Base-by-base conservation (phyloP, 192 early-diverging fungal genomes). In the Radiomyces spectabilis region DNA sequence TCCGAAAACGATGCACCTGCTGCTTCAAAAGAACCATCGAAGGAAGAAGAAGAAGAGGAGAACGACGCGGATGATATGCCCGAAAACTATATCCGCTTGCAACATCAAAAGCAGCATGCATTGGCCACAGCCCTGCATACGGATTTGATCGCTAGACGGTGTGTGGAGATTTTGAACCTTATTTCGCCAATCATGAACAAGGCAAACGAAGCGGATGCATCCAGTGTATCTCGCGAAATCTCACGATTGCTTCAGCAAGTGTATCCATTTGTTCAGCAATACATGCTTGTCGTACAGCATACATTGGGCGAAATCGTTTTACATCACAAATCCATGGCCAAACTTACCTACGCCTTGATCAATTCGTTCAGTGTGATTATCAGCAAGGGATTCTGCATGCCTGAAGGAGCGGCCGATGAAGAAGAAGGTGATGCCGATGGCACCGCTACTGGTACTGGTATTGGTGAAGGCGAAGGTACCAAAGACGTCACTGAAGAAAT, bases 401-500 rank as follows among this genome's bases (percentile, higher is more conserved):
- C 89, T 38, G 81, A 85, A 51, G 68, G 72, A 44, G 75, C 74
- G 33, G 71, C 76, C 26, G 83, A 83, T 50, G 78, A 81, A 13
- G 71, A 72, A 33, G 81, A 80, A 55, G 78, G 80, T 27, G 79
- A 77, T n/a, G 78, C 73, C 18, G 75, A 82, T 27, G 73, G 62
- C 15, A 71, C 67, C 48, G 73, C 71, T 42, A 71, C 72, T 22
- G 85, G 85, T 19, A 92, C 83, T 15, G 95, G 95, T 53, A 86
- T 96, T 52, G 97, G 94, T 45, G 91, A 95, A 63, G 97, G 95
- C 8, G 86, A 94, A 31, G 94, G 94, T 29, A 78, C 64, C 10
- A 93, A 97, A 72, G 93, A 99, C 57, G 94, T 99, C 18, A 94
- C 91, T 66, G 87, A 97, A 47, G 88, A 99, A 61, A 95, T 99